These are phyloP conservation scores for Gardenia jasminoides DNA, from an alignment of 257 asterid species.

Conservation along the genomic window DNA sequence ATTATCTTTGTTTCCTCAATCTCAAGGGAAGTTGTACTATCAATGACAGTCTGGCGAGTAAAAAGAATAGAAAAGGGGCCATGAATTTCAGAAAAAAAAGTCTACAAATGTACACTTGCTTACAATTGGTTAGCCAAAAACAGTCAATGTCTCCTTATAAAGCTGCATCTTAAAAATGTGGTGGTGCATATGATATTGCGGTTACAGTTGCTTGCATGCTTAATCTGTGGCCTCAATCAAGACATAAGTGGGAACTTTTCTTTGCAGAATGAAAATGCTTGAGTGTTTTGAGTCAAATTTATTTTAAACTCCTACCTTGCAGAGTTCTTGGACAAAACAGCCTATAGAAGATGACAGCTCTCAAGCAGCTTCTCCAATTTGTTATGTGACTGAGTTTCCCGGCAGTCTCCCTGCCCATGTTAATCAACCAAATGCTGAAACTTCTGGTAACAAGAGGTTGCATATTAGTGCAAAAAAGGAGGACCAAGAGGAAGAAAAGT, in stretches of 20 bases:
- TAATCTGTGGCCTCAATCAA: neutral
- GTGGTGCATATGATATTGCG: neutral
- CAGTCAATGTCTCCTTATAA: neutral
- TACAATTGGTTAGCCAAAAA: neutral
- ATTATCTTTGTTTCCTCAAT: too few species aligned
- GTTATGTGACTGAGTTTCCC: slow-evolving; percentile 50
- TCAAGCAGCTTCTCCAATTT: slow-evolving; percentile 48
- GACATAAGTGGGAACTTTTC: neutral
- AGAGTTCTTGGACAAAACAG: slow-evolving; percentile 86
- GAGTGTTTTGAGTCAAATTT: neutral
- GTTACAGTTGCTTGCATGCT: neutral
- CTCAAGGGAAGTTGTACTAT: neutral
- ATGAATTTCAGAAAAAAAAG: neutral
- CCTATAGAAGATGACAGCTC: slow-evolving; percentile 64
- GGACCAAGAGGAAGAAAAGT: slow-evolving; percentile 33
- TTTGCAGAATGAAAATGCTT: neutral
- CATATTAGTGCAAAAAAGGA: slow-evolving; percentile 35
- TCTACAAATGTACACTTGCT: neutral
- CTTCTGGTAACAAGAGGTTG: slow-evolving; percentile 34
- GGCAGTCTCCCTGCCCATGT: slow-evolving; percentile 69
- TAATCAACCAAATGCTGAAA: slow-evolving; percentile 53
- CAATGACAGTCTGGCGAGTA: neutral
- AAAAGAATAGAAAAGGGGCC: neutral
- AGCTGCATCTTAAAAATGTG: neutral
- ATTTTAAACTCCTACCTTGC: slow-evolving; percentile 23